phyloP scores from a whole-genome alignment of 208 protist genomes.

The Trypanosoma cruzi region DNA sequence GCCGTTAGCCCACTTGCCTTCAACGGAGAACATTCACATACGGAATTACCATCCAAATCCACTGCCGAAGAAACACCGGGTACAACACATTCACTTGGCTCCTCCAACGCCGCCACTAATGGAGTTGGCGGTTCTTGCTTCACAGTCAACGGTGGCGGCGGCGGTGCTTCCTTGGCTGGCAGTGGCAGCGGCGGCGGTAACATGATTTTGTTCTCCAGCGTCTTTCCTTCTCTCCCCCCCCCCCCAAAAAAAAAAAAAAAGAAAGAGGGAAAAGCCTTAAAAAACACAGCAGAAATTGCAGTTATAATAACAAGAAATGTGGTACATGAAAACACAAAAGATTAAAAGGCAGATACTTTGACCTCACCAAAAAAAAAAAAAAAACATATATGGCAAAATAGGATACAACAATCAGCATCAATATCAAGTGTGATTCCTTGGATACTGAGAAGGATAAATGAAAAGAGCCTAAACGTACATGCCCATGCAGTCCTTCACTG shows the following conservation, averaged over 20 bases:
- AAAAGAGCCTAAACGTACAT: background rate
- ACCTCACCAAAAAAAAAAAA: too few relatives aligned
- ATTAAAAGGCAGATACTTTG: too few relatives aligned
- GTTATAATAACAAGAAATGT: background rate
- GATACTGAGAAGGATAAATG: background rate
- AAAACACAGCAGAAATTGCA: background rate
- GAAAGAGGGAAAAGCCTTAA: background rate
- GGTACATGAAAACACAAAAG: background rate
- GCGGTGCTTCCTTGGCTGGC: too few relatives aligned
- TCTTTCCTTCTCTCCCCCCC: background rate
- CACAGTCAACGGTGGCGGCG: constrained; percentile 1
- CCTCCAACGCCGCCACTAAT: background rate
- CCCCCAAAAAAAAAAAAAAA: background rate
- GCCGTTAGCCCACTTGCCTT: background rate
- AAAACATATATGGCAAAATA: background rate
- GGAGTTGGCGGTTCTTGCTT: background rate
- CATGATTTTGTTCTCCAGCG: background rate
- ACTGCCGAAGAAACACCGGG: background rate
- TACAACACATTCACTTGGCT: background rate
- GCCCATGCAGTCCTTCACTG: background rate
- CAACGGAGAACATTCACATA: background rate
- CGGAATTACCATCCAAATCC: background rate
- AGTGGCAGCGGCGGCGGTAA: constrained; percentile 15
- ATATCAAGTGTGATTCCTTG: background rate
- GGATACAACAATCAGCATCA: background rate